Evolutionary conservation across 371 early-diverging fungal species (phyloP), one percentile per base, ranked within the genome.

Genomic region (Mortierella sp.): DNA sequence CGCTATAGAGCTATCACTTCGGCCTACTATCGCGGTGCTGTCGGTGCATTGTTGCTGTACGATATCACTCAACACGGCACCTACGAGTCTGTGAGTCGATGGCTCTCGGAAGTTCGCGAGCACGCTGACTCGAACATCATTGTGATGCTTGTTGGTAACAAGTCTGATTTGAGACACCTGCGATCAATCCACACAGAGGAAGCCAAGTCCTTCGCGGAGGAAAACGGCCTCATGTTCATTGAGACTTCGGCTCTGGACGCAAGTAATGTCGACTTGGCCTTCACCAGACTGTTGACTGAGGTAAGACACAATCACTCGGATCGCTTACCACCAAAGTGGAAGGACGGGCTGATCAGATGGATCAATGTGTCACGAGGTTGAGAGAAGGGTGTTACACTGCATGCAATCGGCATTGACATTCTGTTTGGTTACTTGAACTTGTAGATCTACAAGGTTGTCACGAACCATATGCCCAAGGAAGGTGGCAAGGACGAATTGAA

Each of bases 1-100:
- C 82, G 92, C 27, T 95, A 94, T 72, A 83, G 92, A 49, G 91
- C 92, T 40, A 89, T 95, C 51, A 91, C 91, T 19, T 83, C 91
- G 2, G 85, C 91, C 64, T 93, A 93, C 76, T 93, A 92, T 68
- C 79, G 93, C 25, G 92, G 91, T 10, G 91, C 92, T 44, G 88
- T 89, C 45, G 90, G 87, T 8, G 88, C 89, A 47, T 43, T 92
- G 54, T 81, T 79, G 53, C 47, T 79, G 60, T 79, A 79, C 46
- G 79, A 79, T 57, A 74, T 79, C 48, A 76, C 79, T 19, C 60
- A 82, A 56, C 70, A 76, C 34, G 85, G 87, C 53, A 86, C 90
- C 54, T 88, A 90, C 65, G 78, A 81, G 53, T 82, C 78, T 43
- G 84, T 90, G 29, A 73, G 81, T 40, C 83, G 79, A 53, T 92